Conservation (phyloP, 2,329 filamentous ascomycete genomes). For the Trichophaea hybrida region DNA sequence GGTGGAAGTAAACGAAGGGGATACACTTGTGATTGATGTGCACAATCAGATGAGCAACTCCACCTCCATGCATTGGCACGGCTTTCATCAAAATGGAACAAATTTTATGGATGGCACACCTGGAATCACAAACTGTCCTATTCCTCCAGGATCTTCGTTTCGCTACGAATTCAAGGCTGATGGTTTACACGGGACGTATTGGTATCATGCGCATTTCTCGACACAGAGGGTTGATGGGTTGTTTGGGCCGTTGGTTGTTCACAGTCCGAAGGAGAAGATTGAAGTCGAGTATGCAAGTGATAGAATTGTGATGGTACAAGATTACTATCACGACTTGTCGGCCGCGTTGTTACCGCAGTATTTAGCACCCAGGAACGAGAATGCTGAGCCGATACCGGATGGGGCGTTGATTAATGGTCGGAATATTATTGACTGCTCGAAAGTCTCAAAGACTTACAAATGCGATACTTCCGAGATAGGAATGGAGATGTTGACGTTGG, state of each 20-base stretch:
- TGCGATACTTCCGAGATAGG: conserved; percentile 13
- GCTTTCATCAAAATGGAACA: conserved; percentile 61
- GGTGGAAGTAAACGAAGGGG: conserved; percentile 59
- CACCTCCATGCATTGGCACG: conserved; percentile 62
- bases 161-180: conserved; percentile 54
- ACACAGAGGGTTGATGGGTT: conserved; percentile 55
- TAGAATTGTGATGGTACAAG: conserved; percentile 51
- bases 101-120: conserved; percentile 60
- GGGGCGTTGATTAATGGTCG: conserved; percentile 48
- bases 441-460: conserved; percentile 11
- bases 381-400: conserved; percentile 52
- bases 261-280: conserved; percentile 42
- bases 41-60: conserved; percentile 52
- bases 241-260: conserved; percentile 51
- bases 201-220: conserved; percentile 53
- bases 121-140: conserved; percentile 52
- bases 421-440: conserved; percentile 21
- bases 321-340: conserved; percentile 54
- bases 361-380: conserved; percentile 40
- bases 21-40: conserved; percentile 54
- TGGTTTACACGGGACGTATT: conserved; percentile 38
- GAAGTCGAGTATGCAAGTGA: conserved; percentile 45
- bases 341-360: conserved; percentile 41
- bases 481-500: conserved; percentile 36
- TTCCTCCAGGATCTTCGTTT: conserved; percentile 47